Evolutionary conservation across 305 asterid genomes (phyloP).

Genomic region (Petunia hybrid): DNA sequence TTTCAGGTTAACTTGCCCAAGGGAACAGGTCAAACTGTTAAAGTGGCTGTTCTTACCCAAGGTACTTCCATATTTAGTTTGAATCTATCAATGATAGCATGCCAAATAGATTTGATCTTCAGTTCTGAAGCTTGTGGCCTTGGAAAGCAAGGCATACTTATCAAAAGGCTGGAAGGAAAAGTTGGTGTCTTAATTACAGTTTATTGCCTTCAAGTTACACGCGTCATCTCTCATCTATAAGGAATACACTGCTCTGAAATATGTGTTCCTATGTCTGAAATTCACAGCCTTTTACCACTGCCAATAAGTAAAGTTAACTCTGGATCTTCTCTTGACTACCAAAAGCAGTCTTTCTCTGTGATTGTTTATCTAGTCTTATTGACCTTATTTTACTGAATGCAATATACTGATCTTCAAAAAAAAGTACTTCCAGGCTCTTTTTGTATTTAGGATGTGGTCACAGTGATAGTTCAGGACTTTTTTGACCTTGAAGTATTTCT

Average conservation of each 20-base stretch:
- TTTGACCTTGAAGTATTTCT: slow-evolving; percentile 13
- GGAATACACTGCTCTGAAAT: not conserved
- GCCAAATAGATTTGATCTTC: slow-evolving; percentile 1
- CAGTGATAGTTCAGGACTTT: not conserved
- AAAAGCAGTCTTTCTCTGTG: not conserved
- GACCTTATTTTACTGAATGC: slow-evolving; percentile 10
- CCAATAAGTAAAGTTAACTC: not conserved
- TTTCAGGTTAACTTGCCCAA: slow-evolving; percentile 94
- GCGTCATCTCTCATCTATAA: not conserved
- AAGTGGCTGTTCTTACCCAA: slow-evolving; percentile 98
- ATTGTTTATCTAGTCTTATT: not conserved
- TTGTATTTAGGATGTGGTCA: slow-evolving; percentile 5
- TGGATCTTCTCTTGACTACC: slow-evolving; percentile 6
- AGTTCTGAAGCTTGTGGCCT: not conserved
- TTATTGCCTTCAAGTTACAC: not conserved
- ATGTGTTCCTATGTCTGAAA: not conserved
- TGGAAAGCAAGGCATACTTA: slow-evolving; percentile 25
- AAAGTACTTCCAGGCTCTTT: not conserved
- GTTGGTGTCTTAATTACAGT: slow-evolving; percentile 2
- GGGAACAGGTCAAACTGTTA: slow-evolving; percentile 94
- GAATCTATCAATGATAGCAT: not conserved
- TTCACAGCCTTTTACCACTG: not conserved
- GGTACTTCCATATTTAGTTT: slow-evolving; percentile 50
- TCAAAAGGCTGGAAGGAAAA: slow-evolving; percentile 19
- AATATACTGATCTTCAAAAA: not conserved